These are phyloP conservation scores for Lepidium sativum DNA, from an alignment of 345 rosid genomes.

Conservation along the genomic window DNA sequence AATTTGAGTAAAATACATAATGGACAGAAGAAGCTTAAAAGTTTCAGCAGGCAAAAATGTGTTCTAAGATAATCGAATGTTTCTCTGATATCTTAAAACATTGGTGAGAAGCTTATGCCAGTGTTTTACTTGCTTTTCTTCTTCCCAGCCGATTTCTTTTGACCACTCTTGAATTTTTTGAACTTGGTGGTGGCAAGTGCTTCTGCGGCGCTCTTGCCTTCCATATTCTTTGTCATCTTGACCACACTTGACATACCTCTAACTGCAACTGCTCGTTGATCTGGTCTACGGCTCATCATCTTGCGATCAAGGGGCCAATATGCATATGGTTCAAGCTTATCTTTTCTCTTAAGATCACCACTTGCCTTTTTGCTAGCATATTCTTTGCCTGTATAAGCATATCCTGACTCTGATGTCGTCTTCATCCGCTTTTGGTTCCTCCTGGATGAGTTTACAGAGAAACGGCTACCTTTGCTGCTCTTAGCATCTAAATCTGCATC, in stretches of 20 bases:
- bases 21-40: neutral
- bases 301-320: slow-evolving; percentile 97
- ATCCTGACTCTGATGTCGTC: slow-evolving; percentile 66
- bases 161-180: slow-evolving; percentile 19
- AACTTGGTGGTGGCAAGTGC: slow-evolving; percentile 25
- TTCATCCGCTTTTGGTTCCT: slow-evolving; percentile 59
- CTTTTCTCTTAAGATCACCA: slow-evolving; percentile 82
- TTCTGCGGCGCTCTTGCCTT: slow-evolving; percentile 53
- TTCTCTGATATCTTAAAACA: neutral
- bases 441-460: slow-evolving; percentile 40
- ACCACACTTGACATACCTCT: slow-evolving; percentile 87
- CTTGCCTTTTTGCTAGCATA: slow-evolving; percentile 83
- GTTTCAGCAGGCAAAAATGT: slow-evolving; percentile 13
- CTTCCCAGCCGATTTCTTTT: slow-evolving; percentile 28
- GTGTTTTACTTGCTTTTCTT: slow-evolving; percentile 25
- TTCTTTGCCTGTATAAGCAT: slow-evolving; percentile 84
- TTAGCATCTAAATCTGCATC: slow-evolving; percentile 43
- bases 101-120: neutral
- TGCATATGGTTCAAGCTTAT: slow-evolving; percentile 88
- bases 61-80: neutral
- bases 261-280: slow-evolving; percentile 78
- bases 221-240: slow-evolving; percentile 62
- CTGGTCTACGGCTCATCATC: slow-evolving; percentile 92
- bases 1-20: slow-evolving; percentile 6
- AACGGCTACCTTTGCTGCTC: slow-evolving; percentile 48